Conservation (phyloP, 257 asterid species). For the Penstemon newberryi region DNA sequence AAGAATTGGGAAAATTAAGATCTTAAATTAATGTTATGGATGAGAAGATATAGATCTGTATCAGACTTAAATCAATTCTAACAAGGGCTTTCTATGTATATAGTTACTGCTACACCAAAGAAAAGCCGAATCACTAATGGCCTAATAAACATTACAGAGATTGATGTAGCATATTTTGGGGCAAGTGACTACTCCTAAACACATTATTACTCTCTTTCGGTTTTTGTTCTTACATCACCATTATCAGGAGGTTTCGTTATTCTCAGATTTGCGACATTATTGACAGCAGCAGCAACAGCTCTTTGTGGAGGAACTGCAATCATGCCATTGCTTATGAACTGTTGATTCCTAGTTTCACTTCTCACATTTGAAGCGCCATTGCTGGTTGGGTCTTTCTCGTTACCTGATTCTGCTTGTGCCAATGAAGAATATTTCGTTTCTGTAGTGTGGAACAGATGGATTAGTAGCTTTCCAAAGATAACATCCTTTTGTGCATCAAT, state of each 20-base stretch:
- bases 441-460: constrained; percentile 34
- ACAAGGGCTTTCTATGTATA: constrained; percentile 29
- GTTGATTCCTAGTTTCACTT: constrained; percentile 45
- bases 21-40: constrained; percentile 29
- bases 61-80: constrained; percentile 39
- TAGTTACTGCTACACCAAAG: constrained; percentile 32
- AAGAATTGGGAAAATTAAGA: background rate
- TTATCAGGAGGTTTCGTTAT: constrained; percentile 38
- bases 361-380: constrained; percentile 42
- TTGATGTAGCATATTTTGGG: constrained; percentile 25
- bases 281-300: constrained; percentile 37
- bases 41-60: constrained; percentile 25
- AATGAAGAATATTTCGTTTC: constrained; percentile 63
- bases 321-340: constrained; percentile 54
- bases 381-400: constrained; percentile 38
- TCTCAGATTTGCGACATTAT: constrained; percentile 35
- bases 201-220: constrained; percentile 27
- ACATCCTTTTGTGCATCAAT: too few species aligned
- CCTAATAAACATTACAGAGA: constrained; percentile 40
- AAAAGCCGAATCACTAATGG: constrained; percentile 27
- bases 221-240: constrained; percentile 44
- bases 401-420: constrained; percentile 49
- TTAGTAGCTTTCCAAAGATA: constrained; percentile 22
- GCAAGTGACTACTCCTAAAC: constrained; percentile 31
- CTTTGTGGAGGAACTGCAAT: constrained; percentile 30